Evolutionary conservation across 1,284 basidiomycete genomes (phyloP), one percentile per base, ranked within the genome.

Genomic region (Apiotrichum laibachii): DNA sequence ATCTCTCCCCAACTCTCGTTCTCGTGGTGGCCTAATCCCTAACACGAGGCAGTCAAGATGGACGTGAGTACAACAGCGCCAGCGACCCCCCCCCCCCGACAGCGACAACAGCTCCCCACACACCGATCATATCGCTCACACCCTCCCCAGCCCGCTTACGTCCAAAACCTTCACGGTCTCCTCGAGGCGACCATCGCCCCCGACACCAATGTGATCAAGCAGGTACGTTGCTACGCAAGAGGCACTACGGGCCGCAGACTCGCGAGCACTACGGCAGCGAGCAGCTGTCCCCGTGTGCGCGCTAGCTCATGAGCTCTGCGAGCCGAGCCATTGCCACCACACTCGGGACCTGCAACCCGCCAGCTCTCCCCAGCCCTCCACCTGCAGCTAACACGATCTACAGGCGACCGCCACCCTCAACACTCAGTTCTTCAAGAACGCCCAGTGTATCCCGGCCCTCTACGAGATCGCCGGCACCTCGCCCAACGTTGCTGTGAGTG

Each of bases 331-430:
- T 13, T 31, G 15, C 35, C 18, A 58, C 55, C 39, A 45, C 50
- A 43, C 57, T 19, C n/a, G 60, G 62, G 61, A 55, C 8, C 46
- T 33, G 21, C 22, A 33, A 12, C 35, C 35, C 16, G 54, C 49
- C 39, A 22, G 6, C 21, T 37, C n/a, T n/a, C n/a, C n/a, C n/a
- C n/a, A n/a, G 34, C 33, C 16, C 0, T 2, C 10, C 33, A 39
- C 18, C 16, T 21, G 22, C 26, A 18, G 33, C 53, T 55, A 19
- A 56, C 47, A 21, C 39, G 39, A 43, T 53, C 42, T 42, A 26
- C 68, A 96, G 92, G 94, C 95, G 9, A 99, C 95, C 16, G 85
- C 92, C 19, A 85, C 87, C 69, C 83, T 99, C 58, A 95, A 94
- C 79, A 86, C 86, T 65, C 87, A 92, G 56, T 96, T 86, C 81